A percentile compares a stretch with the other conserved stretches of the same genome.
Evolutionary conservation across 2,329 filamentous ascomycete species (phyloP).

Genomic region (Colletotrichum truncatum): DNA sequence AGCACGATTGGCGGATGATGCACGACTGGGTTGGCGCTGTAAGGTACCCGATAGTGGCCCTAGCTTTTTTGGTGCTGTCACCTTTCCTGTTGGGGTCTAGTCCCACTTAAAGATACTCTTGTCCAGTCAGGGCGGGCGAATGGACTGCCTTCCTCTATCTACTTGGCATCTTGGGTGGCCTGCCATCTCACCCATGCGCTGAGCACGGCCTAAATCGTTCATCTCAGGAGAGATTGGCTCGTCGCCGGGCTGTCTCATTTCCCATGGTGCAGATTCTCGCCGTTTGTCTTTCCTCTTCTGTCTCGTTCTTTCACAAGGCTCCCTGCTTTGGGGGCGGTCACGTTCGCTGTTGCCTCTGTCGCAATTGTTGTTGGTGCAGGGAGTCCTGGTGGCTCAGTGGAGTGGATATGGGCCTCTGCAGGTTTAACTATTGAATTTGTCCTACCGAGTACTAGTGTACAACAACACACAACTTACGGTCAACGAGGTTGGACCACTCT

Average conservation of each 20-base stretch:
- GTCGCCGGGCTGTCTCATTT: constrained; percentile 20
- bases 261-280: constrained; percentile 14
- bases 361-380: neutral
- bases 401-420: neutral
- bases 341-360: neutral
- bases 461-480: constrained; percentile 6
- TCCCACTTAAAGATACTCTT: neutral
- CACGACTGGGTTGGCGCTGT: constrained; percentile 22
- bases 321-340: constrained; percentile 15
- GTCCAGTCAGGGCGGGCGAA: constrained; percentile 1
- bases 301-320: neutral
- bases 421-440: neutral
- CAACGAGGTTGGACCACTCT: neutral
- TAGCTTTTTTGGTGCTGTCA: neutral
- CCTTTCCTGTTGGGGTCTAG: neutral
- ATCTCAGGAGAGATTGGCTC: constrained; percentile 10
- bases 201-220: constrained; percentile 5
- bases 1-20: constrained; percentile 26
- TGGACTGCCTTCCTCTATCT: neutral
- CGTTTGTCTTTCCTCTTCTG: constrained; percentile 27
- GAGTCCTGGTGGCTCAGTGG: neutral
- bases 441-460: neutral
- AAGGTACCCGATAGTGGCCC: constrained; percentile 24
- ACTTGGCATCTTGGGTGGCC: neutral
- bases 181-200: neutral